These are phyloP conservation scores for Solanum hybrid DNA, from an alignment of 305 asterid species.

Conservation along the genomic window DNA sequence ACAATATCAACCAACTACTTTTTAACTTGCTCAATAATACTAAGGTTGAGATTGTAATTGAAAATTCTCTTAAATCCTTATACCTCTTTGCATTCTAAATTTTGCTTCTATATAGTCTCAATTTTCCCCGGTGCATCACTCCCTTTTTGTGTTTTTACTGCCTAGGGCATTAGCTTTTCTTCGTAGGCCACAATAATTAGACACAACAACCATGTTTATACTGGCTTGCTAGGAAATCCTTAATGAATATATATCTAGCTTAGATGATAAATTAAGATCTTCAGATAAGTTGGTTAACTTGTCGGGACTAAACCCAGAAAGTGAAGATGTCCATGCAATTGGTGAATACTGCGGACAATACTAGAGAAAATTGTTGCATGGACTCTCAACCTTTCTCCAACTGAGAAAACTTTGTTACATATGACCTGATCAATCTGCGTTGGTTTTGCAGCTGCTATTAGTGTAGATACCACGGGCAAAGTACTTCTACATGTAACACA, in stretches of 20 bases:
- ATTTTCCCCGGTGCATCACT: too few relatives aligned
- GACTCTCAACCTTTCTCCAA: slow-evolving; percentile 73
- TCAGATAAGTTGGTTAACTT: slow-evolving; percentile 34
- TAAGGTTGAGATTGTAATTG: too few relatives aligned
- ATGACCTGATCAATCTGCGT: slow-evolving; percentile 72
- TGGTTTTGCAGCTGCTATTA: slow-evolving; percentile 72
- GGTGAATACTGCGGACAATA: slow-evolving; percentile 77
- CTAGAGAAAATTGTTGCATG: slow-evolving; percentile 82
- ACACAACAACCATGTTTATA: slow-evolving; percentile 91
- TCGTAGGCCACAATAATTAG: slow-evolving; percentile 74
- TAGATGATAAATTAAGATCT: slow-evolving; percentile 39
- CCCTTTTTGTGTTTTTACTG: slow-evolving; percentile 1
- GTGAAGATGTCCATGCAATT: slow-evolving; percentile 71
- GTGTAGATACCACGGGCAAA: slow-evolving; percentile 61
- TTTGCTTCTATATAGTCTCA: too few relatives aligned
- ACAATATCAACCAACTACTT: too few relatives aligned
- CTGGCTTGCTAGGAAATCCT: slow-evolving; percentile 70
- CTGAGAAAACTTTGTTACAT: slow-evolving; percentile 28
- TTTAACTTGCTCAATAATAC: too few relatives aligned
- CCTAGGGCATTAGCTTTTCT: slow-evolving; percentile 90
- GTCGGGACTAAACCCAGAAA: slow-evolving; percentile 59
- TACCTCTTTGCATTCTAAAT: too few relatives aligned
- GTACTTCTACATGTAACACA: slow-evolving; percentile 65
- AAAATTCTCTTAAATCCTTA: too few relatives aligned
- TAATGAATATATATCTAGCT: slow-evolving; percentile 43